phyloP scores from a whole-genome alignment of 73 alveolate genomes.

The Blepharisma japonicum region DNA sequence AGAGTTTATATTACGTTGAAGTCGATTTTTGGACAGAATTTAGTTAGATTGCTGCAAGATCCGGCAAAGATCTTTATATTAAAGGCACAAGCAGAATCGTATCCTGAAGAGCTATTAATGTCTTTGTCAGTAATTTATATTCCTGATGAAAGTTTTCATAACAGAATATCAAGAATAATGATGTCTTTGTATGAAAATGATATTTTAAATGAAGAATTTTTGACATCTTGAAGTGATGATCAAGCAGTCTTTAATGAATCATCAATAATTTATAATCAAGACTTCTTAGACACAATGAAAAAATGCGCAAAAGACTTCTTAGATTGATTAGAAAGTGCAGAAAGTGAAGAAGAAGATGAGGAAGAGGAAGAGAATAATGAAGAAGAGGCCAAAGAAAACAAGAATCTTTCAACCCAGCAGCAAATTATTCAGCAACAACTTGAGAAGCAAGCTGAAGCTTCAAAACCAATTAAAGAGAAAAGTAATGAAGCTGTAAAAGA shows the following conservation, averaged over 20 bases:
- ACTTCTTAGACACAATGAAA: slow-evolving; percentile 39
- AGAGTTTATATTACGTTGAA: slow-evolving; percentile 45
- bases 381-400: slow-evolving; percentile 31
- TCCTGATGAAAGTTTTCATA: slow-evolving; percentile 29
- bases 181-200: slow-evolving; percentile 49
- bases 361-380: slow-evolving; percentile 47
- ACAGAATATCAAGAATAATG: slow-evolving; percentile 43
- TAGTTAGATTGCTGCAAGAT: slow-evolving; percentile 34
- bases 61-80: slow-evolving; percentile 28
- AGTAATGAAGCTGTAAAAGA: slow-evolving; percentile 23
- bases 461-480: slow-evolving; percentile 29
- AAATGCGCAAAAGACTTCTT: slow-evolving; percentile 40
- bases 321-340: slow-evolving; percentile 60
- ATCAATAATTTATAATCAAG: slow-evolving; percentile 40
- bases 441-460: not conserved
- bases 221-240: slow-evolving; percentile 40
- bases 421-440: not conserved
- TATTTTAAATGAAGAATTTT: slow-evolving; percentile 43
- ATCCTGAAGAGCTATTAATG: slow-evolving; percentile 38
- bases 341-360: slow-evolving; percentile 63
- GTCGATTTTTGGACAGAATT: slow-evolving; percentile 40
- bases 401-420: not conserved
- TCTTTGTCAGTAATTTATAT: slow-evolving; percentile 38
- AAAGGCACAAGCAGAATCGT: slow-evolving; percentile 34
- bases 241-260: slow-evolving; percentile 42